Conservation (phyloP, 2,329 filamentous ascomycete species). For the Monosporascus sp. region DNA sequence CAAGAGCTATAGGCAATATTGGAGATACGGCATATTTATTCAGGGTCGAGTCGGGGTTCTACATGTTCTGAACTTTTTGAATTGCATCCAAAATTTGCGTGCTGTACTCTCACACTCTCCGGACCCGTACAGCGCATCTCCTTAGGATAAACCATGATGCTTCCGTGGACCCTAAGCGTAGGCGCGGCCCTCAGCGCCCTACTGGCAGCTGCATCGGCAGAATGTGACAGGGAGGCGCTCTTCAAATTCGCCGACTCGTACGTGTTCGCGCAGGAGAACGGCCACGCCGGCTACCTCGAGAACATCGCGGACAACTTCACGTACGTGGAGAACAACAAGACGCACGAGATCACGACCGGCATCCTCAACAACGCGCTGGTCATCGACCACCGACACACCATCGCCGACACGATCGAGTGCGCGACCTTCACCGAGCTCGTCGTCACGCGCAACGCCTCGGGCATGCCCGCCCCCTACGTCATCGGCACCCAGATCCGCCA, state of each 20-base stretch:
- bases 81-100: too few species aligned
- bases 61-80: not conserved
- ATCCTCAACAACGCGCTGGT: slow-evolving; percentile 18
- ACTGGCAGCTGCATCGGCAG: slow-evolving; percentile 8
- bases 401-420: slow-evolving; percentile 27
- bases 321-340: slow-evolving; percentile 25
- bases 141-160: not conserved
- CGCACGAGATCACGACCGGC: slow-evolving; percentile 18
- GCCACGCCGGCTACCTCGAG: slow-evolving; percentile 12
- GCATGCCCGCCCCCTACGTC: slow-evolving; percentile 17
- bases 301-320: slow-evolving; percentile 20
- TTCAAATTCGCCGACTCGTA: slow-evolving; percentile 18
- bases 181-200: slow-evolving; percentile 5
- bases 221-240: slow-evolving; percentile 22
- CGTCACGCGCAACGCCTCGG: slow-evolving; percentile 15
- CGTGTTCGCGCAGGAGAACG: slow-evolving; percentile 17
- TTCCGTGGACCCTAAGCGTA: not conserved
- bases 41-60: not conserved
- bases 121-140: not conserved
- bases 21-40: not conserved
- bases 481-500: slow-evolving; percentile 32
- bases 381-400: slow-evolving; percentile 24
- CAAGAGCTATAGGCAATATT: not conserved
- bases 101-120: not conserved
- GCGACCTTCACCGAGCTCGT: slow-evolving; percentile 22